Conservation (phyloP, 2,329 filamentous ascomycete genomes). For the Hypocreales sp. region DNA sequence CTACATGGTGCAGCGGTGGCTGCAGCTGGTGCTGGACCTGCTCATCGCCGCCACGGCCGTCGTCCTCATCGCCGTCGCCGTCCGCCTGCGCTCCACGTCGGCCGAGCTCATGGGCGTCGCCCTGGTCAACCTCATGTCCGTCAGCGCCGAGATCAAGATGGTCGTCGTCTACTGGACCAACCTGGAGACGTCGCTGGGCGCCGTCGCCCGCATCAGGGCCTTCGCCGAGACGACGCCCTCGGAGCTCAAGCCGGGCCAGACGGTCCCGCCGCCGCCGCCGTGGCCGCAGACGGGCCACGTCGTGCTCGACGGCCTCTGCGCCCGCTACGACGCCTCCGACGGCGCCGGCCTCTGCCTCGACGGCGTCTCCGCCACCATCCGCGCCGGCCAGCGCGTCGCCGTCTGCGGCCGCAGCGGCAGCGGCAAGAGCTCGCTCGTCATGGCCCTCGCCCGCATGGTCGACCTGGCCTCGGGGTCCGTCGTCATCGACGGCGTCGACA, state of each 20-base stretch:
- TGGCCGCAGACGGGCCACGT: conserved; percentile 44
- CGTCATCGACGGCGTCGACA: conserved; percentile 27
- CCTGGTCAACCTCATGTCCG: conserved; percentile 12
- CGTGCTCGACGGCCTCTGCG: not conserved
- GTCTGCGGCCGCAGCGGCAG: conserved; percentile 29
- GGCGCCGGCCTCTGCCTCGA: conserved; percentile 11
- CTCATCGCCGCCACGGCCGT: conserved; percentile 7
- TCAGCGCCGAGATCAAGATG: conserved; percentile 12
- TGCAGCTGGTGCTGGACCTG: not conserved
- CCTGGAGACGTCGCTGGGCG: conserved; percentile 13
- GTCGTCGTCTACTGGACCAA: conserved; percentile 16
- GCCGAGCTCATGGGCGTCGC: conserved; percentile 10
- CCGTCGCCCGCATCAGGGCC: conserved; percentile 9
- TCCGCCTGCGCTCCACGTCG: not conserved
- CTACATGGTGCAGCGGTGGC: conserved; percentile 1
- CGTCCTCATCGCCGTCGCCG: conserved; percentile 6
- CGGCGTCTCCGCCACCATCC: conserved; percentile 14
- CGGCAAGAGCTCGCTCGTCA: conserved; percentile 22
- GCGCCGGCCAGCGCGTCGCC: conserved; percentile 20
- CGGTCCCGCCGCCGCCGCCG: conserved; percentile 46
- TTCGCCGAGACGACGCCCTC: conserved; percentile 6
- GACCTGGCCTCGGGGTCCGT: conserved; percentile 27
- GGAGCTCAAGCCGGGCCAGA: conserved; percentile 5
- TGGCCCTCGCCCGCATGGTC: conserved; percentile 30
- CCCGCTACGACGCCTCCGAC: not conserved